Evolutionary conservation across 306 rosid species (phyloP).

Genomic region (Lathyrus tuberosus): DNA sequence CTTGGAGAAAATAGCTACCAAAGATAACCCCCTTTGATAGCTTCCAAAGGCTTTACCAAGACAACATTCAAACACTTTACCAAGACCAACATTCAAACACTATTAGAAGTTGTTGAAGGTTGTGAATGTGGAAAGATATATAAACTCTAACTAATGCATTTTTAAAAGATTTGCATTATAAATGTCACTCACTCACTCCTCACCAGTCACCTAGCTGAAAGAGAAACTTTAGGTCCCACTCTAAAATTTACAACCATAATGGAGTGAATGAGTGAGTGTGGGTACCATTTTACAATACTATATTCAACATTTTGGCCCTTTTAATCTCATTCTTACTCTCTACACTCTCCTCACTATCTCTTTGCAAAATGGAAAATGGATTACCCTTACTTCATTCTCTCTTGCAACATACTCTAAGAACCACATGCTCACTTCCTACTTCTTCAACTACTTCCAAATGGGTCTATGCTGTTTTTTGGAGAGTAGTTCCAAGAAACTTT

Average conservation of each 20-base stretch:
- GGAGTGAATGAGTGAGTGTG: slow-evolving; percentile 46
- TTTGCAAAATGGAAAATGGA: slow-evolving; percentile 65
- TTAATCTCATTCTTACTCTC: slow-evolving; percentile 35
- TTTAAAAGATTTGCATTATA: slow-evolving; percentile 30
- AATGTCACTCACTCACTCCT: slow-evolving; percentile 14
- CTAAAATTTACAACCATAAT: slow-evolving; percentile 17
- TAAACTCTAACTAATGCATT: slow-evolving; percentile 11
- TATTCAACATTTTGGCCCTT: slow-evolving; percentile 33
- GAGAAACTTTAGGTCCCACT: slow-evolving; percentile 55
- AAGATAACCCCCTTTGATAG: too few species aligned
- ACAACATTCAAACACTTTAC: too few species aligned
- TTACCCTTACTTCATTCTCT: slow-evolving; percentile 75
- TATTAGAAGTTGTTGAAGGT: too few species aligned
- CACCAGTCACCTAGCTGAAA: slow-evolving; percentile 31
- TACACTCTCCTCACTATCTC: slow-evolving; percentile 22
- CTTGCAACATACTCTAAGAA: slow-evolving; percentile 75
- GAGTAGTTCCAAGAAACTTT: slow-evolving; percentile 76
- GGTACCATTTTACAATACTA: slow-evolving; percentile 33
- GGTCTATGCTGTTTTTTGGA: slow-evolving; percentile 91
- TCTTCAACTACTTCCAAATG: slow-evolving; percentile 74
- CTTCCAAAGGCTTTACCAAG: too few species aligned
- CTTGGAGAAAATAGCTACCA: too few species aligned
- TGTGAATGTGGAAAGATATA: too few species aligned
- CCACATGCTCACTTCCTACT: slow-evolving; percentile 58
- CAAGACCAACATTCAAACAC: too few species aligned